These are phyloP conservation scores for Prunus dulcis DNA, from an alignment of 306 rosid genomes.

Conservation along the genomic window DNA sequence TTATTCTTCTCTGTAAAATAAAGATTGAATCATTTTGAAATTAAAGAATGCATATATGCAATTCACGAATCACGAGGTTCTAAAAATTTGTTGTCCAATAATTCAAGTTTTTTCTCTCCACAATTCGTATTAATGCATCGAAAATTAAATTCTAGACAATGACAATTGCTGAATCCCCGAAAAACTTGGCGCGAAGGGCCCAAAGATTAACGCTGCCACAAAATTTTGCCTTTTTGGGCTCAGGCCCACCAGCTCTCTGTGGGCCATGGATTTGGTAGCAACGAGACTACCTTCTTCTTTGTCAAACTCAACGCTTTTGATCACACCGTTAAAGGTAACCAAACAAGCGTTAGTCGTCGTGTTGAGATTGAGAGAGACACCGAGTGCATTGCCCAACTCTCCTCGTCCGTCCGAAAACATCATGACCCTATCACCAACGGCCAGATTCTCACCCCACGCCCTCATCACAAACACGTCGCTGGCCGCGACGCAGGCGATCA, in stretches of 20 bases:
- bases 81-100: too few species aligned
- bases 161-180: too few species aligned
- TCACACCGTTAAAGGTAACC: constrained; percentile 20
- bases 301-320: constrained; percentile 15
- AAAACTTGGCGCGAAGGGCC: too few species aligned
- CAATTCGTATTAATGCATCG: too few species aligned
- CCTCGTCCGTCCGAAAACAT: constrained; percentile 22
- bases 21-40: background rate
- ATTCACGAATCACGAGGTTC: background rate
- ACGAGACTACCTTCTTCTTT: background rate
- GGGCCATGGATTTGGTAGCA: background rate
- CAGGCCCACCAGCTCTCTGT: background rate
- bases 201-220: background rate
- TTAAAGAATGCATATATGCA: background rate
- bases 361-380: background rate
- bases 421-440: constrained; percentile 2
- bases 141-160: too few species aligned
- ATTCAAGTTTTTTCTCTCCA: too few species aligned
- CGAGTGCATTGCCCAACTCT: constrained; percentile 18
- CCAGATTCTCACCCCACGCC: constrained; percentile 27
- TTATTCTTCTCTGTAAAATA: background rate
- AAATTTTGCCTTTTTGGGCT: background rate
- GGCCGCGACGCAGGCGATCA: constrained; percentile 18
- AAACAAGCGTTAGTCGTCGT: background rate
- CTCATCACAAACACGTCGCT: constrained; percentile 26